Evolutionary conservation across 2,329 filamentous ascomycete species (phyloP).

Genomic region (Nothophoma quercina): DNA sequence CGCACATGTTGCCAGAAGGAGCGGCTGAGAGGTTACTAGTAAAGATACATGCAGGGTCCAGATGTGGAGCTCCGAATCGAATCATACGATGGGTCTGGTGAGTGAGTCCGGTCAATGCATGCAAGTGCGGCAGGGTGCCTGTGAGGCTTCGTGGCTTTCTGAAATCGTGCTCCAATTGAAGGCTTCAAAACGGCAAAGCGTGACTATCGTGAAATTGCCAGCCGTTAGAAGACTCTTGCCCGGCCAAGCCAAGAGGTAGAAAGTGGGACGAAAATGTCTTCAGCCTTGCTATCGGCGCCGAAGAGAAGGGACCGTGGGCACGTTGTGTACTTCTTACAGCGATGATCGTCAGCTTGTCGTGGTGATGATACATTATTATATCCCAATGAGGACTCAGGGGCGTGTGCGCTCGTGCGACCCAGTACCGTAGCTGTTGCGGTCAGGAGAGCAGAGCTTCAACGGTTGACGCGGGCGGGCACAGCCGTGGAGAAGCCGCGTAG

Average conservation of each 20-base stretch:
- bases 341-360: not conserved
- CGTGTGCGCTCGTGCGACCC: not conserved
- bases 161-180: not conserved
- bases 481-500: not conserved
- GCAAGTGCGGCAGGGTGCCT: not conserved
- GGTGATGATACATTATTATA: not conserved
- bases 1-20: constrained; percentile 3
- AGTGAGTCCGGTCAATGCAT: not conserved
- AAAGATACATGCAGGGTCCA: constrained; percentile 6
- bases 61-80: constrained; percentile 1
- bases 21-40: not conserved
- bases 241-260: not conserved
- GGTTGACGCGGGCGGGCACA: constrained; percentile 1
- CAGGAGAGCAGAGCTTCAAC: not conserved
- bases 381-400: not conserved
- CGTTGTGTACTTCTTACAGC: too few relatives aligned
- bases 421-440: not conserved
- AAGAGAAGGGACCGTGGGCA: not conserved
- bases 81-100: not conserved
- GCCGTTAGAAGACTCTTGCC: not conserved
- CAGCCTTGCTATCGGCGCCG: not conserved
- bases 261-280: not conserved
- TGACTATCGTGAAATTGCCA: constrained; percentile 3
- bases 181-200: not conserved
- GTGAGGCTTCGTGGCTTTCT: not conserved